Base-by-base conservation (phyloP, 1,139 yeast species). In the Zygosaccharomyces sapae region DNA sequence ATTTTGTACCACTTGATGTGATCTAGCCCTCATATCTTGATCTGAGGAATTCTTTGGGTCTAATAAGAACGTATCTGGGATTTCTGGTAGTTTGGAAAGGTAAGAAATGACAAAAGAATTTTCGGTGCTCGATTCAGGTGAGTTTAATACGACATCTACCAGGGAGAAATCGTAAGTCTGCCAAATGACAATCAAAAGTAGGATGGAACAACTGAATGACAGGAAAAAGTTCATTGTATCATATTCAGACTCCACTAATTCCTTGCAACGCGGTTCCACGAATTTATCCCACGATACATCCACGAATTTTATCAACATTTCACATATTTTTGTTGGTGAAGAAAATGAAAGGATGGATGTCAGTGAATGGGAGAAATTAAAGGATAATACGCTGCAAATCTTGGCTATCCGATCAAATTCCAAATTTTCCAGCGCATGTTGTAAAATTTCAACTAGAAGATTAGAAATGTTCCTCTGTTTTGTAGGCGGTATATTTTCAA, bases 1-100 rank as follows among this genome's bases (percentile, higher is more conserved):
- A 36, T 80, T 85, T 41, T 79, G 79, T 29, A 86, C 67, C 9
- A 83, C 71, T 33, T 72, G 78, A 41, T 61, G 55, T 7, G 63
- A 55, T 29, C 54, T 48, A 5, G 50, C 34, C 38, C 49, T 55
- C 33, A 51, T 43, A 16, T 52, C 50, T 12, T 55, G 51, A 38
- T 54, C 55, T 4, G 45, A 48, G 3, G 48, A 36, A 18, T 46
- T 37, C 10, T 46, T 39, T 12, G 48, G 51, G n/a, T 55, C 56
- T 8, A 56, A 43, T 3, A 42, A 33, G 22, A 54, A 61, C 1
- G 43, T 50, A 39, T 64, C 64, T 1, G 60, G 51, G 4, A 65
- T 54, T 22, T 52, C 58, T 2, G 58, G 55, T 27, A 65, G 44
- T 16, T 58, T 51, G 2, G 61, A 50, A n/a, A 63, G 37, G 34